Percentiles rank a stretch among this genome's conserved stretches.
These are phyloP conservation scores for Geranomyces michiganensis DNA, from an alignment of 192 early-diverging fungal genomes.

Conservation along the genomic window DNA sequence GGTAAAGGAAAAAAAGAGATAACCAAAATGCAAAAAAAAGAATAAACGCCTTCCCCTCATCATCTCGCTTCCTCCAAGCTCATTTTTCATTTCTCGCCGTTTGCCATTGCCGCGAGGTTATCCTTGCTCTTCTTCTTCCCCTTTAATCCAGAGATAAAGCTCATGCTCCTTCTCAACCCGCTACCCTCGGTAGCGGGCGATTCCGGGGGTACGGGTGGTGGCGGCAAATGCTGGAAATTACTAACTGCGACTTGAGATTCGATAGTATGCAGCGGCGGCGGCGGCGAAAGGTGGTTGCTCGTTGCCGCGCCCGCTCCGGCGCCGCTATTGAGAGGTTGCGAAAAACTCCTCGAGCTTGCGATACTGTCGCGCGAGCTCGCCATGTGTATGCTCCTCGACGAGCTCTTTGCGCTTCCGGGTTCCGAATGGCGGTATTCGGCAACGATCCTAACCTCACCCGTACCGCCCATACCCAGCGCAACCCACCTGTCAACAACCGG, in stretches of 20 bases:
- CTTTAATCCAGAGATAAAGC: neutral
- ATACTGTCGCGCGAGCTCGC: conserved; percentile 10
- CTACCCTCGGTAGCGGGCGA: neutral
- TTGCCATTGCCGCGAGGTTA: neutral
- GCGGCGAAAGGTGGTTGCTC: neutral
- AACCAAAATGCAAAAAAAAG: neutral
- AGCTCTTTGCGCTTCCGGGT: neutral
- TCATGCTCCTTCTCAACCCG: conserved; percentile 1
- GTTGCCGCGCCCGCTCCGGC: neutral
- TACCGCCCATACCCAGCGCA: conserved; percentile 42
- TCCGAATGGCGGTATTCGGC: conserved; percentile 18
- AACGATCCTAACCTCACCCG: conserved; percentile 35
- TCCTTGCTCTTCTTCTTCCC: neutral
- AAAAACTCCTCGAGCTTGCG: neutral
- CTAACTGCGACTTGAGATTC: neutral
- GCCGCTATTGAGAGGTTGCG: neutral
- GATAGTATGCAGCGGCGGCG: neutral
- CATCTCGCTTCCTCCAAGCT: neutral
- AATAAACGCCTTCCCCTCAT: neutral
- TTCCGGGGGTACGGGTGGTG: neutral
- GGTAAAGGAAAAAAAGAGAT: neutral
- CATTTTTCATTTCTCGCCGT: neutral
- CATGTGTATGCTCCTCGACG: neutral
- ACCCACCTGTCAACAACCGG: conserved; percentile 43
- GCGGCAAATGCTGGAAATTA: neutral